A percentile compares a stretch with the other conserved stretches of the same genome.
Evolutionary conservation across 2,329 filamentous ascomycete genomes (phyloP).

Genomic region (Ceratocystis alfenasii): DNA sequence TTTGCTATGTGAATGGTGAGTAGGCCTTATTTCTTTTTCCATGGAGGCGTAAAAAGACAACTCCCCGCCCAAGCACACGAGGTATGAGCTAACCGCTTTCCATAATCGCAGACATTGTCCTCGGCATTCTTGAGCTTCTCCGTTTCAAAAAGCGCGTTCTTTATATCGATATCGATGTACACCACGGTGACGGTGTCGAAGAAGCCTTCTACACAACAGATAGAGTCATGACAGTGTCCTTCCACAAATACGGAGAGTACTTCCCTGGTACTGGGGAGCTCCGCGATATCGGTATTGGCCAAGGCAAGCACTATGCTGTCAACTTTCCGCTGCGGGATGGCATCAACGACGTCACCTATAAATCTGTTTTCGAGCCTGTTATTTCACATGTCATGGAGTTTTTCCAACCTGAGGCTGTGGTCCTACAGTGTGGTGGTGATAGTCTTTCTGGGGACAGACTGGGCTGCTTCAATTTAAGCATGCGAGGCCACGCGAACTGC

Average conservation of each 20-base stretch:
- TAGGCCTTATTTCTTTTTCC: slow-evolving; percentile 23
- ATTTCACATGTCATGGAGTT: slow-evolving; percentile 76
- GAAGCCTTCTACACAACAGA: slow-evolving; percentile 90
- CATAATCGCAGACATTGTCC: slow-evolving; percentile 57
- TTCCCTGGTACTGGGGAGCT: slow-evolving; percentile 87
- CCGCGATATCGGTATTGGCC: slow-evolving; percentile 73
- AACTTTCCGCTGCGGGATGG: slow-evolving; percentile 88
- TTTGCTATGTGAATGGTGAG: slow-evolving; percentile 94
- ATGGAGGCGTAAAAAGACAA: not conserved
- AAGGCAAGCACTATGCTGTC: slow-evolving; percentile 78
- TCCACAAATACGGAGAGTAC: slow-evolving; percentile 95
- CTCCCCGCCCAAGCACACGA: not conserved
- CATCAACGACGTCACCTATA: slow-evolving; percentile 81
- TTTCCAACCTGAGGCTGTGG: slow-evolving; percentile 82
- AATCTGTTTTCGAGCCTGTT: slow-evolving; percentile 81
- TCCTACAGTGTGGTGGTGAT: slow-evolving; percentile 91
- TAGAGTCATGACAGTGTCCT: slow-evolving; percentile 83
- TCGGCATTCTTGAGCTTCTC: slow-evolving; percentile 84
- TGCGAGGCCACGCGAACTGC: slow-evolving; percentile 89
- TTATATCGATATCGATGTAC: slow-evolving; percentile 93
- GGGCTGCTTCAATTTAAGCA: slow-evolving; percentile 95
- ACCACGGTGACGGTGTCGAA: slow-evolving; percentile 86
- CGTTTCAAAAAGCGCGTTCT: slow-evolving; percentile 88
- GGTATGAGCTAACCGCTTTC: not conserved
- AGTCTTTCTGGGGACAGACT: slow-evolving; percentile 87